phyloP scores from a whole-genome alignment of 2,329 filamentous ascomycete species.

The Arthrinium phaeospermum region DNA sequence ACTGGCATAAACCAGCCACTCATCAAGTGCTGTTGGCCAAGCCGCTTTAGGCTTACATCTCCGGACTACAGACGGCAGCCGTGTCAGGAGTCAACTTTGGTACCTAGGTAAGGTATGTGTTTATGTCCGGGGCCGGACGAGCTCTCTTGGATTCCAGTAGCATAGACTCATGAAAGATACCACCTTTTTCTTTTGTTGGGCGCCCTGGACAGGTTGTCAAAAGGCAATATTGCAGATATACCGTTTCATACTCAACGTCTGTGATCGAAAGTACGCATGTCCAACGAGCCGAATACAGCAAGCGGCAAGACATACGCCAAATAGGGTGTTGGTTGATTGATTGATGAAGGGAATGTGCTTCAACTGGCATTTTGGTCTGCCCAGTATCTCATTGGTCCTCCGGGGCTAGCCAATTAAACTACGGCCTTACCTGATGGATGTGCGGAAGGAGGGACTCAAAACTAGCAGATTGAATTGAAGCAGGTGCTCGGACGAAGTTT shows the following conservation, averaged over 20 bases:
- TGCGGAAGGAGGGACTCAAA: not conserved
- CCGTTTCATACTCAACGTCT: not conserved
- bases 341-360: not conserved
- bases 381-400: too few species aligned
- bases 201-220: not conserved
- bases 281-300: not conserved
- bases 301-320: not conserved
- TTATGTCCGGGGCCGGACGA: not conserved
- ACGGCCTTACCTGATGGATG: not conserved
- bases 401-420: too few species aligned
- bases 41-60: not conserved
- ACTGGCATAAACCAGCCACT: not conserved
- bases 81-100: not conserved
- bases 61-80: not conserved
- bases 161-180: not conserved
- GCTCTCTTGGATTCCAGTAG: not conserved
- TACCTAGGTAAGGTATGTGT: not conserved
- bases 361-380: not conserved
- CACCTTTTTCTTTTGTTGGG: not conserved
- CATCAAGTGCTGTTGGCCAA: not conserved
- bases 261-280: not conserved
- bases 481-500: constrained; percentile 7
- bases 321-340: not conserved
- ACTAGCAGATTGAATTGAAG: not conserved
- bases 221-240: too few species aligned